Conservation (phyloP, 2,329 filamentous ascomycete species). For the Alternaria novae-zelandiae region DNA sequence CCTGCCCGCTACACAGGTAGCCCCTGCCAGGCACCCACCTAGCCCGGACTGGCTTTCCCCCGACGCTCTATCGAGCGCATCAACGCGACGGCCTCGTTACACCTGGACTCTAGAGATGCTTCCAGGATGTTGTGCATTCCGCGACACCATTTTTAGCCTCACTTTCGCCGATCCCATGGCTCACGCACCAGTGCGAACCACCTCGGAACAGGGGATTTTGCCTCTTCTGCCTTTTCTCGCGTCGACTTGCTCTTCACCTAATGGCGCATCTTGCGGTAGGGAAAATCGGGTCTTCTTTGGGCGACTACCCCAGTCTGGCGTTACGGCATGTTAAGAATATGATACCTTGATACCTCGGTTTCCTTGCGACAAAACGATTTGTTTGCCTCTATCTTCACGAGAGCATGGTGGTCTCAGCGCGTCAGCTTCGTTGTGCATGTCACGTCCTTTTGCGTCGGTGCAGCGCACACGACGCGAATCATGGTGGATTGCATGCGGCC, state of each 20-base stretch:
- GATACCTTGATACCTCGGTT: conserved; percentile 24
- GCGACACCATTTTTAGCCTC: conserved; percentile 7
- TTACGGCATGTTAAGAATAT: conserved; percentile 19
- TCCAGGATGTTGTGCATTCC: conserved; percentile 6
- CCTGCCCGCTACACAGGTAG: conserved; percentile 14
- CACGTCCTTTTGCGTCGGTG: background rate
- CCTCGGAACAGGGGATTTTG: background rate
- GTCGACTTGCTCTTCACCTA: conserved; percentile 5
- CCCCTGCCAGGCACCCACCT: conserved; percentile 9
- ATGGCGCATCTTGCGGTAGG: conserved; percentile 13
- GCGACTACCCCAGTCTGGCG: conserved; percentile 16
- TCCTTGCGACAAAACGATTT: conserved; percentile 10
- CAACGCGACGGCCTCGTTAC: conserved; percentile 8
- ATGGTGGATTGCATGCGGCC: conserved; percentile 4
- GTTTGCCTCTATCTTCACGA: background rate
- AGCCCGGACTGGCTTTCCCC: background rate
- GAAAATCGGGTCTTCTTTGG: conserved; percentile 12
- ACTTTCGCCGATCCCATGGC: background rate
- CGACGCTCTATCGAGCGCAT: conserved; percentile 2
- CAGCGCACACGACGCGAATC: background rate
- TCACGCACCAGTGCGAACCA: background rate
- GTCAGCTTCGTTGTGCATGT: background rate
- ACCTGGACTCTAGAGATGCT: conserved; percentile 3
- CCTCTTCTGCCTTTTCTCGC: background rate
- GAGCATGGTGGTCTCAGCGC: background rate